These are phyloP conservation scores for Gardenia jasminoides DNA, from an alignment of 257 asterid species.

Conservation along the genomic window DNA sequence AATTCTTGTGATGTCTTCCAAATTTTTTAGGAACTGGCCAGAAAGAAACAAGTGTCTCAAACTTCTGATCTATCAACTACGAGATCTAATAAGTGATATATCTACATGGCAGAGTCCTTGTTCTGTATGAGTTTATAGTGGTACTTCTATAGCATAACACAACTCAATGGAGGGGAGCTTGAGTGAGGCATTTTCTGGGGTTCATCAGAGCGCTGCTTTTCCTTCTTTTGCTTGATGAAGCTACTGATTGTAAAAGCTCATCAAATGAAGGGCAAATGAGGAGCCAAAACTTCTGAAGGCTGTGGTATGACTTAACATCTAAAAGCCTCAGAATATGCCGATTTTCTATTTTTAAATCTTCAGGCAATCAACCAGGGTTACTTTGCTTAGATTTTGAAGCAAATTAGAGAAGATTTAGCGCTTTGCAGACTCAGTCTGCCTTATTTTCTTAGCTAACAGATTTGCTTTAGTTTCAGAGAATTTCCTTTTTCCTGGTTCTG, in stretches of 20 bases:
- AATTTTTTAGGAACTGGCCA: constrained; percentile 51
- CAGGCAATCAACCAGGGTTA: neutral
- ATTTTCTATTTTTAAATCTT: neutral
- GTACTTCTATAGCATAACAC: neutral
- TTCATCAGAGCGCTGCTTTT: neutral
- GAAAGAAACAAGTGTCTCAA: constrained; percentile 63
- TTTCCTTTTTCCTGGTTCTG: neutral
- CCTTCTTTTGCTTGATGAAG: neutral
- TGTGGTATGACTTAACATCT: neutral
- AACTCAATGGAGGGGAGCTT: neutral
- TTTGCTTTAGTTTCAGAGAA: neutral
- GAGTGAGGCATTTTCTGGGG: neutral
- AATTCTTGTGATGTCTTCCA: constrained; percentile 9
- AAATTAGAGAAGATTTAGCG: neutral
- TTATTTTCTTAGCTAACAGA: neutral
- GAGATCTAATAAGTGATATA: constrained; percentile 61
- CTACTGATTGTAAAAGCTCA: too few species aligned
- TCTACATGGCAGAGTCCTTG: constrained; percentile 91
- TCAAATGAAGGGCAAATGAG: neutral
- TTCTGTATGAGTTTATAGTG: constrained; percentile 38
- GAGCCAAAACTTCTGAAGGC: neutral
- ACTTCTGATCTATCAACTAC: constrained; percentile 71
- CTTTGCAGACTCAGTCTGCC: neutral
- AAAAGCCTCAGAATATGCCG: neutral
- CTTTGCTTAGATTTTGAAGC: neutral